These are phyloP conservation scores for Penicillium sp. DNA, from an alignment of 2,329 filamentous ascomycete genomes.

Conservation along the genomic window DNA sequence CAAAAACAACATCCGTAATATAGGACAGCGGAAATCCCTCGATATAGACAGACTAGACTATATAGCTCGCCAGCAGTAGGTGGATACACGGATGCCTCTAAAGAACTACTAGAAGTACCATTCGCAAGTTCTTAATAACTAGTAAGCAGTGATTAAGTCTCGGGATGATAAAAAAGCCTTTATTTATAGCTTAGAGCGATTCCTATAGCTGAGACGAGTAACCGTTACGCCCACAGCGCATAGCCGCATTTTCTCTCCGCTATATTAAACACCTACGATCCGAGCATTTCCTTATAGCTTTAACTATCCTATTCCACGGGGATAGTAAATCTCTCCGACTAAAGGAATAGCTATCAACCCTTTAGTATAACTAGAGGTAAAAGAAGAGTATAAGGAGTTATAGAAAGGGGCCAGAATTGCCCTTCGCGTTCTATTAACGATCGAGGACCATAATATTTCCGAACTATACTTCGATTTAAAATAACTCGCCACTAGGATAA, in stretches of 20 bases:
- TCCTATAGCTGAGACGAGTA: slow-evolving; percentile 39
- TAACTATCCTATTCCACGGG: slow-evolving; percentile 40
- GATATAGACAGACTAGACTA: slow-evolving; percentile 7
- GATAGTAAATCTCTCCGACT: slow-evolving; percentile 24
- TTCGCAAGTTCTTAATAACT: too few relatives aligned
- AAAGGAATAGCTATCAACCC: slow-evolving; percentile 1
- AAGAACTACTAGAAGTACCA: too few relatives aligned
- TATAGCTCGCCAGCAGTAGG: background rate
- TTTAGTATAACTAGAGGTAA: slow-evolving; percentile 6
- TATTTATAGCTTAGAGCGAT: slow-evolving; percentile 33
- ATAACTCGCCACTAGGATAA: slow-evolving; percentile 33
- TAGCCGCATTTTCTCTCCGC: slow-evolving; percentile 34
- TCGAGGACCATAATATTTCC: slow-evolving; percentile 26
- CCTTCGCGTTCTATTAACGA: slow-evolving; percentile 25
- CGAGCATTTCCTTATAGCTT: slow-evolving; percentile 43
- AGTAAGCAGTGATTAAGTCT: slow-evolving; percentile 23
- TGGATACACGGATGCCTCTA: background rate
- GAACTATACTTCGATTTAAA: slow-evolving; percentile 40
- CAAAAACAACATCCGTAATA: slow-evolving; percentile 7
- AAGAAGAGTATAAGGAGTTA: slow-evolving; percentile 17
- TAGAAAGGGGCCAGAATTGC: slow-evolving; percentile 37
- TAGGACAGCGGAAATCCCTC: slow-evolving; percentile 6
- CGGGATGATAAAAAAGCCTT: slow-evolving; percentile 34
- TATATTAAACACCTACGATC: slow-evolving; percentile 47
- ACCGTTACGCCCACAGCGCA: slow-evolving; percentile 45